These are phyloP conservation scores for Auricularia cornea DNA, from an alignment of 768 basidiomycete species.

Conservation along the genomic window DNA sequence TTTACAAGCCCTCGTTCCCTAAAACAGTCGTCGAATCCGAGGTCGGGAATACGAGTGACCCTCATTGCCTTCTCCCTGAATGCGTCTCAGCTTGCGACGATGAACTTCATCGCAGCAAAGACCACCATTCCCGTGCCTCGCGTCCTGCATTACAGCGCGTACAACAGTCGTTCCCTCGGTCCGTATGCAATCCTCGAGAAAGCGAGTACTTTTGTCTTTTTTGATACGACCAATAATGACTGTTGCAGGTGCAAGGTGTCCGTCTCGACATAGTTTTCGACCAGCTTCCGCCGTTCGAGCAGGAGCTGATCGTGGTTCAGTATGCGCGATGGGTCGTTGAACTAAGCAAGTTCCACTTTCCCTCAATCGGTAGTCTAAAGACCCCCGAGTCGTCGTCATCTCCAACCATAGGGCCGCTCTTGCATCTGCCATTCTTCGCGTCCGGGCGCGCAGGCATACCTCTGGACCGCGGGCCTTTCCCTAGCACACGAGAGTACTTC, in stretches of 20 bases:
- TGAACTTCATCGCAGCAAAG: slow-evolving; percentile 17
- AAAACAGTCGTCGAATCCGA: slow-evolving; percentile 9
- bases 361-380: slow-evolving; percentile 21
- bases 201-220: slow-evolving; percentile 7
- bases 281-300: slow-evolving; percentile 15
- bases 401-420: slow-evolving; percentile 12
- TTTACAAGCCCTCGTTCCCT: slow-evolving; percentile 5
- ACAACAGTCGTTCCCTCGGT: slow-evolving; percentile 10
- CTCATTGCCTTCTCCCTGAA: slow-evolving; percentile 9
- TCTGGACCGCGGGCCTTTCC: slow-evolving; percentile 27
- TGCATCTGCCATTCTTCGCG: slow-evolving; percentile 20
- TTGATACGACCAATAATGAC: background rate
- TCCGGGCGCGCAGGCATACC: slow-evolving; percentile 21
- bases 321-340: slow-evolving; percentile 24
- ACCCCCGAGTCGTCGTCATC: slow-evolving; percentile 3
- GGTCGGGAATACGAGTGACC: background rate
- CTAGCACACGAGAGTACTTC: slow-evolving; percentile 22
- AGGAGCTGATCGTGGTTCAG: slow-evolving; percentile 18
- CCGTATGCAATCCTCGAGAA: slow-evolving; percentile 19
- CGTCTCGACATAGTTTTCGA: slow-evolving; percentile 19
- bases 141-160: slow-evolving; percentile 12
- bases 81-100: slow-evolving; percentile 22
- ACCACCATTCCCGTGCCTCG: slow-evolving; percentile 22
- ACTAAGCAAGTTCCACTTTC: slow-evolving; percentile 18
- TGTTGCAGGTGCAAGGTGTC: slow-evolving; percentile 18